These are phyloP conservation scores for Cephalotrichum gorgonifer DNA, from an alignment of 2,329 filamentous ascomycete genomes.

Conservation along the genomic window DNA sequence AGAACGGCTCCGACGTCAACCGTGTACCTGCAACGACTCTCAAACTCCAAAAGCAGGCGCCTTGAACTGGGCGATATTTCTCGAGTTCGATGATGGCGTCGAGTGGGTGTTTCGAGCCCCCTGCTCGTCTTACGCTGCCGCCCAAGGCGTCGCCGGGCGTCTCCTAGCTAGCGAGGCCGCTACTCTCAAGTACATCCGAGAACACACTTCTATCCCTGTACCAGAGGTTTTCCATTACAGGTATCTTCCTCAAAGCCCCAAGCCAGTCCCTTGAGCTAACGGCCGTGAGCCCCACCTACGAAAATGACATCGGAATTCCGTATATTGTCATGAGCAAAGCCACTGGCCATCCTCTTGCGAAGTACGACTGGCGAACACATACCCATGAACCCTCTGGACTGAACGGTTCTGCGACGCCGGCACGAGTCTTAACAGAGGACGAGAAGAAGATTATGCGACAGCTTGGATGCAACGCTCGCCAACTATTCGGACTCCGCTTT, in stretches of 20 bases:
- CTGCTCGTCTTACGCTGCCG: conserved; percentile 8
- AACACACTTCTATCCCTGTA: conserved; percentile 18
- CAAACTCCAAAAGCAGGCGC: conserved; percentile 15
- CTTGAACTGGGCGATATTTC: conserved; percentile 19
- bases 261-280: conserved; percentile 7
- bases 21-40: conserved; percentile 8
- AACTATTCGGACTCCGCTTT: conserved; percentile 16
- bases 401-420: conserved; percentile 4
- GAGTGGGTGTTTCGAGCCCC: conserved; percentile 20
- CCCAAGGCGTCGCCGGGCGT: conserved; percentile 10
- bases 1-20: conserved; percentile 9
- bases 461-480: conserved; percentile 14
- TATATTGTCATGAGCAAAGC: conserved; percentile 23
- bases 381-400: conserved; percentile 5
- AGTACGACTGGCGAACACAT: conserved; percentile 12
- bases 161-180: conserved; percentile 20
- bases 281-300: conserved; percentile 2
- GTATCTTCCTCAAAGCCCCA: conserved; percentile 6
- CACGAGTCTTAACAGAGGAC: conserved; percentile 6
- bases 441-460: conserved; percentile 15
- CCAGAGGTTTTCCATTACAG: conserved; percentile 17
- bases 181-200: conserved; percentile 18
- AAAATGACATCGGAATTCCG: conserved; percentile 19
- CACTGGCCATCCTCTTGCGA: conserved; percentile 13
- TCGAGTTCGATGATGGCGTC: conserved; percentile 18